phyloP scores from a whole-genome alignment of 2,329 filamentous ascomycete genomes.

The Nothophaeocryptopus gaeumannii region DNA sequence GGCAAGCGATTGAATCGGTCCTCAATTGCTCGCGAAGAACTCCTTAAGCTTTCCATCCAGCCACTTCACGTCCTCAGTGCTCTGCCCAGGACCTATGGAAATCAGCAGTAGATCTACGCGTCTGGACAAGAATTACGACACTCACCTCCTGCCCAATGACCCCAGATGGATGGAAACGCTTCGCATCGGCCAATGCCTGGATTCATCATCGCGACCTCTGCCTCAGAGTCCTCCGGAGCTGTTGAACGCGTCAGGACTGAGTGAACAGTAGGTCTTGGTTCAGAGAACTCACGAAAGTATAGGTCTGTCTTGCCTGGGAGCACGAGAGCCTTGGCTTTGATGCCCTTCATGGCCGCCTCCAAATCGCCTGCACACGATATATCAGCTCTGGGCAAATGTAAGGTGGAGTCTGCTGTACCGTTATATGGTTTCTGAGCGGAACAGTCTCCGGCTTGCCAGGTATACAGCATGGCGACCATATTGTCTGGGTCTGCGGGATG shows the following conservation, averaged over 20 bases:
- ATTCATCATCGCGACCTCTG: constrained; percentile 65
- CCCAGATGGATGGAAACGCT: constrained; percentile 51
- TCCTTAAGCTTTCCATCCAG: constrained; percentile 60
- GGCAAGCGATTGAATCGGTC: too few relatives aligned
- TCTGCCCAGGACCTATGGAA: constrained; percentile 61
- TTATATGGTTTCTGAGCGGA: constrained; percentile 67
- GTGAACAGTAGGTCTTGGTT: background rate
- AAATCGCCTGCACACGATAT: constrained; percentile 26
- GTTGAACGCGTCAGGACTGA: constrained; percentile 10
- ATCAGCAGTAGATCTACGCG: constrained; percentile 10
- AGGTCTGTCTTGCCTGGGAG: constrained; percentile 71
- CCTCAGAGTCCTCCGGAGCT: constrained; percentile 71
- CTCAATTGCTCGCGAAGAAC: constrained; percentile 45
- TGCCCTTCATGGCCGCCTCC: constrained; percentile 58
- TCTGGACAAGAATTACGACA: constrained; percentile 2
- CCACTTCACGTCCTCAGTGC: constrained; percentile 68
- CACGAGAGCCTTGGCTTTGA: constrained; percentile 70
- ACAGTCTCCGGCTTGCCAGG: constrained; percentile 73
- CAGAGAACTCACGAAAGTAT: constrained; percentile 63
- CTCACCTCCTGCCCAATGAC: constrained; percentile 38
- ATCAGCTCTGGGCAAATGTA: constrained; percentile 25
- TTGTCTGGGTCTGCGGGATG: constrained; percentile 63
- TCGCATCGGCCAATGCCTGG: constrained; percentile 56
- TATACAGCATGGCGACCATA: constrained; percentile 70
- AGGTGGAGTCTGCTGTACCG: constrained; percentile 31